Conservation (phyloP, 768 basidiomycete species). For the Psilocybe azurescens region DNA sequence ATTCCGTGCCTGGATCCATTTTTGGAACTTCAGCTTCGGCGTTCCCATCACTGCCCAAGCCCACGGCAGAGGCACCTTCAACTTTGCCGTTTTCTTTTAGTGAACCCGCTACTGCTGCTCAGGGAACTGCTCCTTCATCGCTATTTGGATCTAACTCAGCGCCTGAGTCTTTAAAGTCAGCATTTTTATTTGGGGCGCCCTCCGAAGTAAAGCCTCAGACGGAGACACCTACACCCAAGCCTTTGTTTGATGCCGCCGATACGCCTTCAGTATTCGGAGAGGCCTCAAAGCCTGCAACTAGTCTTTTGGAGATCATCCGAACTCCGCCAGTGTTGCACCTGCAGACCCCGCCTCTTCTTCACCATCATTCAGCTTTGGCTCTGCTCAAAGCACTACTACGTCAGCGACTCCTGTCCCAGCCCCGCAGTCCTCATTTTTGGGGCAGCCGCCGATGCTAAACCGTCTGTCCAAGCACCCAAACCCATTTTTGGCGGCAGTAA, state of each 20-base stretch:
- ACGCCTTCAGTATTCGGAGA: conserved; percentile 25
- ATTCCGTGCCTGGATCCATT: neutral
- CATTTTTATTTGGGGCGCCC: conserved; percentile 25
- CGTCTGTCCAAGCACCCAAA: conserved; percentile 42
- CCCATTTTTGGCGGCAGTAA: conserved; percentile 40
- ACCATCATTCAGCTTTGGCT: conserved; percentile 33
- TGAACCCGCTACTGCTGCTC: conserved; percentile 19
- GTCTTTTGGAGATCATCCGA: conserved; percentile 23
- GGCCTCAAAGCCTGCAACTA: conserved; percentile 20
- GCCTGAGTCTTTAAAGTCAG: conserved; percentile 12
- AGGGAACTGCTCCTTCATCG: neutral
- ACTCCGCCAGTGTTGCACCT: conserved; percentile 15
- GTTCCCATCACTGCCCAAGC: conserved; percentile 12
- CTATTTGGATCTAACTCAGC: conserved; percentile 15
- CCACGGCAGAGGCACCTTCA: conserved; percentile 3
- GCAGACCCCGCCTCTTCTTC: conserved; percentile 26
- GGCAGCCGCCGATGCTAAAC: conserved; percentile 1
- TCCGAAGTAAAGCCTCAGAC: conserved; percentile 14
- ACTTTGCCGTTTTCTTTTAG: conserved; percentile 22
- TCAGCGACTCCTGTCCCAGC: conserved; percentile 18
- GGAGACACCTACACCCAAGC: conserved; percentile 18
- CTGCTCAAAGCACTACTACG: conserved; percentile 13
- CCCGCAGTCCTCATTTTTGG: conserved; percentile 19
- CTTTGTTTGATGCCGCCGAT: conserved; percentile 24
- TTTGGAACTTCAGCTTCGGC: conserved; percentile 10